Base-by-base conservation (phyloP, 139 green algal genomes). In the Desmodesmus armatus region DNA sequence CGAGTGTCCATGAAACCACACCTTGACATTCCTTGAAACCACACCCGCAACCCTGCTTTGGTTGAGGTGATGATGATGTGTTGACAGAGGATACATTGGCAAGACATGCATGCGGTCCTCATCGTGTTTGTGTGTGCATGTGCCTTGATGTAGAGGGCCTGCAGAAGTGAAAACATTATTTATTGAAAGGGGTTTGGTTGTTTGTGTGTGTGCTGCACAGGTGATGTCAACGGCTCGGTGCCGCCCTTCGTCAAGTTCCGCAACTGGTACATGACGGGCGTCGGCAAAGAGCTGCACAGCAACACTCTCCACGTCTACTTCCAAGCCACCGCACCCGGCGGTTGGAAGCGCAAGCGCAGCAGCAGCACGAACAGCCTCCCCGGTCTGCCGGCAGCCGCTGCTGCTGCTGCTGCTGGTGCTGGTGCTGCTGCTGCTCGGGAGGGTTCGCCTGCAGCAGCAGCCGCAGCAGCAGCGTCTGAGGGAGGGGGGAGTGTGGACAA, bases 391-490 rank as follows among this genome's bases (percentile, higher is more conserved):
- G 35, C 67, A 11, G 67, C 67, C 44, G 67, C 37, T 76, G 37
- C 37, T 33, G 25, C 35, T 41, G 35, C 33, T 39, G 27, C 17
- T 44, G 35, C 37, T 33, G 33, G n/a, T 35, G n/a, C 11, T 72
- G n/a, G 6, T 72, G 40, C 88, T 13, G 40, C 79, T 5, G 89
- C 87, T 27, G 60, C 80, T 47, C 85, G 91, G 44, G 65, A 76
- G 2, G 44, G 21, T 6, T 39, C 72, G 13, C 39, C 43, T 19
- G 35, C 76, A 9, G 71, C 84, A 27, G 53, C 63, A 13, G 66
- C 70, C 5, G 84, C 89, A 29, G 84, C 69, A n/a, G 77, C 76
- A 25, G 82, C 84, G 27, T 19, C 63, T 29, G 77, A 33, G 2
- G 33, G 49, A 3, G 89, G 91, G 89, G 31, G 87, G 81, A 80